Base-by-base conservation (phyloP, 2,329 filamentous ascomycete species). In the Trichophyton schoenleinii region DNA sequence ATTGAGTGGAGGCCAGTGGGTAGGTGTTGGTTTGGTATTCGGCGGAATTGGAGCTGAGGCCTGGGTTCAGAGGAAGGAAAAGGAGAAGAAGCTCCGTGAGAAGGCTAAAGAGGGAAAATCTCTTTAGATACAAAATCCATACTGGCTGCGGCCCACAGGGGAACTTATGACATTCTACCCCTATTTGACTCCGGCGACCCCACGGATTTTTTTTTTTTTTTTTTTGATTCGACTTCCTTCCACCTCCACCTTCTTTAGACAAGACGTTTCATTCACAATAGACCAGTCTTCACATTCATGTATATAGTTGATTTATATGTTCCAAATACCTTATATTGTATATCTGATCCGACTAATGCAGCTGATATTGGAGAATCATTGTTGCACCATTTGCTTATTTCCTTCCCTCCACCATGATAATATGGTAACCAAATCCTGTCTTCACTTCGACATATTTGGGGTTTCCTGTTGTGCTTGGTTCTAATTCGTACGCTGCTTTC, bases 41-140 rank as follows among this genome's bases (percentile, higher is more conserved):
- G 91, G 91, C 28, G 94, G 92, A 59, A 91, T 99, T 70, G 94
- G 91, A 34, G 88, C 91, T 41, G 94, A 99, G 77, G 92, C 87
- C 1, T 79, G 84, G 65, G 89, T 96, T 69, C 87, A 88, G 61
- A 81, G 88, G 66, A 79, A 82, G 66, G 92, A 96, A 79, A 96
- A 97, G 81, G 78, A 84, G 70, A 85, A 83, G 61, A 96, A 95
- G 79, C 85, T 87, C 72, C 79, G 77, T 59, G 85, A 83, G 34
- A 87, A 84, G 72, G 76, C 73, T 38, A 69, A 69, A 60, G 28
- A 44, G 57, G 53, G 57, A n/a, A 58, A 60, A 46, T 55, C 28
- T n/a, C 52, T 55, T n/a, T 55, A 55, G 52, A 55, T 25, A 28
- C 15, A 9, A 13, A 7, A 2, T 13, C n/a, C 31, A 36, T 3